These are phyloP conservation scores for Camelina sativa DNA, from an alignment of 345 rosid genomes.

Conservation along the genomic window DNA sequence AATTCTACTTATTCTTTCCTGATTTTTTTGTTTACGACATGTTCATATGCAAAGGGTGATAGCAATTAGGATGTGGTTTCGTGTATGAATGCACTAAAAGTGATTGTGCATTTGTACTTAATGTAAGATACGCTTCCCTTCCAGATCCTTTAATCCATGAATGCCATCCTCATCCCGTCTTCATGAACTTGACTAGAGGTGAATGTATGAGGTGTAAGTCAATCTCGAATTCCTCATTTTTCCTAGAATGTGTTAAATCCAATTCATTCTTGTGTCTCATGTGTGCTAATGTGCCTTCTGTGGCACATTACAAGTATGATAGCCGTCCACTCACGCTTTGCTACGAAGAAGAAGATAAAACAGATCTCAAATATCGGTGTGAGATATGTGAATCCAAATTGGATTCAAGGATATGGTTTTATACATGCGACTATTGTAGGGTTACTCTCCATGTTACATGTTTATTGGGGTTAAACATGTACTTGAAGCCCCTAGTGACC, in stretches of 20 bases:
- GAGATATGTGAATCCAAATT: background rate
- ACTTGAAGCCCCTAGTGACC: background rate
- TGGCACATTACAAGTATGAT: background rate
- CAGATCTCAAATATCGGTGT: background rate
- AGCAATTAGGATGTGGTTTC: background rate
- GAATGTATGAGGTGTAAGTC: conserved; percentile 5
- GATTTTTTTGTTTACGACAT: background rate
- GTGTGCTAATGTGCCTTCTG: background rate
- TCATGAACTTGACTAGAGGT: background rate
- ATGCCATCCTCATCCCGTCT: background rate
- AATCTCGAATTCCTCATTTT: background rate
- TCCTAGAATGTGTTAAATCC: background rate
- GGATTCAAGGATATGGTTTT: background rate
- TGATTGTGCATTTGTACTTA: background rate
- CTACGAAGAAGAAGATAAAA: background rate
- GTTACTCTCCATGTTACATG: background rate
- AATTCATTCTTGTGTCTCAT: background rate
- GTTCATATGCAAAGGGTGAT: background rate
- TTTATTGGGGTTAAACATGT: background rate
- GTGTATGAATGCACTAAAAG: background rate
- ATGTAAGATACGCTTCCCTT: background rate
- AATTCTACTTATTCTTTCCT: background rate
- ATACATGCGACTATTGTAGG: background rate
- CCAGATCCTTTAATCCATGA: conserved; percentile 6
- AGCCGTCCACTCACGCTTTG: background rate